Base-by-base conservation (phyloP, 345 rosid species). In the Gossypium stocksii region DNA sequence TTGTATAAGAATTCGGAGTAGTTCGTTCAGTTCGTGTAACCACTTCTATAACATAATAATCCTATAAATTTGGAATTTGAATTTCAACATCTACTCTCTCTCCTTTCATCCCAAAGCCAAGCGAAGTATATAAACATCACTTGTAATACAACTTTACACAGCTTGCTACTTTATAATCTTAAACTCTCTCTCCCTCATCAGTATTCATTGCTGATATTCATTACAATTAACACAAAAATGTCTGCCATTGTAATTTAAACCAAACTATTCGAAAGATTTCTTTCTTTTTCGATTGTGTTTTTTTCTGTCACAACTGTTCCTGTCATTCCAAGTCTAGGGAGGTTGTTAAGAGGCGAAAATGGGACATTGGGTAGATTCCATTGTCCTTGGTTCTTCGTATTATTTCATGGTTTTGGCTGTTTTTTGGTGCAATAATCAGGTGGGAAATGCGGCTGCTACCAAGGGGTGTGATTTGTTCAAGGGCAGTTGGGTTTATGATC, bases 401-500 rank as follows among this genome's bases (percentile, higher is more conserved):
- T 9, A 49, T 51, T 17, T 69, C 59, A 38, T 69, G 59, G 72
- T 51, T 69, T 17, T 27, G 60, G 60, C 15, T 17, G 5, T 49
- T 16, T 9, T 51, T 10, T 57, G 29, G 6, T 56, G 60, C 5
- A 0, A n/a, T 9, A 69, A 10, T 20, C 23, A 49, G 19, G 19
- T 27, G 16, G 22, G 11, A 2, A 25, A 25, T 60, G 63, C 17
- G 7, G 3, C 25, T 58, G 3, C 62, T 58, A 7, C 19, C 38
- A 0, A 3, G 3, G 59, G 63, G 13, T 87, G 97, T 53, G 83
- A 91, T 74, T 69, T 87, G 79, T 93, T 87, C 82, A 64, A 76
- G 2, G 97, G 98, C 1, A 84, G 84, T 12, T 93, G 98, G 97
- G 91, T 89, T 60, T 68, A 71, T 41, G 97, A 93, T 74, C n/a